Evolutionary conservation across 306 rosid genomes (phyloP), one percentile per base, ranked within the genome.

Genomic region (Casuarina glauca): DNA sequence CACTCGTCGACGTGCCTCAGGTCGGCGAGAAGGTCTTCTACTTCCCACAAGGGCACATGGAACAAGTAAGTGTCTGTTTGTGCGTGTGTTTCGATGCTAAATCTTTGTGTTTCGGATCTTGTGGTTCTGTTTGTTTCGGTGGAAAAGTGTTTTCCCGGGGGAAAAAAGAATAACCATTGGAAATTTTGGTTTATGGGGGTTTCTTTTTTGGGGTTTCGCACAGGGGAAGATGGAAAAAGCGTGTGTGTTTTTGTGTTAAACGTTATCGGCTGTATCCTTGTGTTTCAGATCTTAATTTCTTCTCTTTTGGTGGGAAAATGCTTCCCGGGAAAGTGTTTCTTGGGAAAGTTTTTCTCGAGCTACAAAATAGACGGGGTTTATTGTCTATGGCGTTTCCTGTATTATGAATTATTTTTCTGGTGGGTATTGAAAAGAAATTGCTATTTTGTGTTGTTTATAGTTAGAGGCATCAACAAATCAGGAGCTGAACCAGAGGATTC

Each of bases 151-250:
- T 19, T 41, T 39, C n/a, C 49, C 32, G 32, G 32, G 32, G 41
- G 45, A 36, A 69, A 57, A 44, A n/a, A 38, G n/a, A 26, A 26
- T 0, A 51, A 35, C 15, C 10, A 43, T 16, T 4, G 2, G 11
- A 26, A 3, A 12, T 55, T 16, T 13, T 54, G 57, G 58, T 57
- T 74, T 39, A 4, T 10, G 43, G 45, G 38, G 70, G n/a, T 51
- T 35, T 57, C 13, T 35, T 36, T 73, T 8, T 20, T 53, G n/a
- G 9, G 63, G 4, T 93, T 35, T 91, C 66, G 97, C 96, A 3
- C 99, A 95, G 69, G 98, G 99, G 1, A 97, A 93, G 67, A 91
- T 91, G 97, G 97, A 91, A 54, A 97, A 95, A 86, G 97, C 91
- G 54, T 74, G 86, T 78, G 61, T 48, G 32, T 52, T n/a, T 6